Evolutionary conservation across 2,329 filamentous ascomycete species (phyloP).

Genomic region (Rhynchosporium secalis): DNA sequence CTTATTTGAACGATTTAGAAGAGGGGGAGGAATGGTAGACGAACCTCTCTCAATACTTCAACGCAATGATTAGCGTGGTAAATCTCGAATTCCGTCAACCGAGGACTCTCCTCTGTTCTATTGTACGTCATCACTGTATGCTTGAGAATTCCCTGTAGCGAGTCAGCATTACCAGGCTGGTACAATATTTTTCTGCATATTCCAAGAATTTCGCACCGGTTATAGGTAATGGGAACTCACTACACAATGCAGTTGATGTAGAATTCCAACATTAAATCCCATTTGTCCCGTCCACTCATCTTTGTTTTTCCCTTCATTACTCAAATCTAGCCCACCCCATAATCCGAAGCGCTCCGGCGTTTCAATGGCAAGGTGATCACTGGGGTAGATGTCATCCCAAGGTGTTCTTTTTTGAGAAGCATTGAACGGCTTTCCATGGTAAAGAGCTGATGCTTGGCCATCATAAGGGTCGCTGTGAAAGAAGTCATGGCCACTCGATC

Average conservation of each 20-base stretch:
- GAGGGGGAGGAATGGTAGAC: neutral
- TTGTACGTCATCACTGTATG: neutral
- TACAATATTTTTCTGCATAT: neutral
- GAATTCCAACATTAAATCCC: neutral
- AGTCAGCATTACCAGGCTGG: too few relatives aligned
- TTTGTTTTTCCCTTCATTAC: neutral
- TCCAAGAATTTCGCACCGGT: neutral
- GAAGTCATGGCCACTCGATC: neutral
- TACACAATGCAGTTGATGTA: neutral
- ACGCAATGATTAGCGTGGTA: neutral
- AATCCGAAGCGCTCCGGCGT: neutral
- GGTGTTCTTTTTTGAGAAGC: neutral
- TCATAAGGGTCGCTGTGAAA: neutral
- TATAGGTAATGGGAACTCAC: neutral
- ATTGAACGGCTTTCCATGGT: neutral
- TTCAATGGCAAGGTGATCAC: neutral
- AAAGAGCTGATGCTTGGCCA: neutral
- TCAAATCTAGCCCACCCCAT: neutral
- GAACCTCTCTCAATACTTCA: neutral
- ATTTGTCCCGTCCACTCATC: neutral
- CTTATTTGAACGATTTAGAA: too few relatives aligned
- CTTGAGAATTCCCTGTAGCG: neutral
- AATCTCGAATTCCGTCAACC: neutral
- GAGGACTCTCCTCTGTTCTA: neutral
- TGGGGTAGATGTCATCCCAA: neutral